Evolutionary conservation across 225 moss, liverwort and hornwort species (phyloP).

Genomic region (Rhytidiadelphus loreus): DNA sequence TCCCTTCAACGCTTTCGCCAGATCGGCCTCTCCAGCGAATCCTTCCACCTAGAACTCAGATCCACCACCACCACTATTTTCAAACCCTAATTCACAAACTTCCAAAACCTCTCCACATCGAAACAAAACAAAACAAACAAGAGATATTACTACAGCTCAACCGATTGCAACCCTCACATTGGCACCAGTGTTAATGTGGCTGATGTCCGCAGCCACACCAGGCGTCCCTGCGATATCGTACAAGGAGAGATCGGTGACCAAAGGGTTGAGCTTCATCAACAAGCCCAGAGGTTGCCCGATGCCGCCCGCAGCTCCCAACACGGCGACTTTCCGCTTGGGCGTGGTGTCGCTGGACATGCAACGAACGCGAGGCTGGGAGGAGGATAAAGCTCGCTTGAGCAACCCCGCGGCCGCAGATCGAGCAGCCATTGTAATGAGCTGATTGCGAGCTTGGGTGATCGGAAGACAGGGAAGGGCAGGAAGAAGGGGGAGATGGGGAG

Average conservation of each 20-base stretch:
- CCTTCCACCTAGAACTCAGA: constrained; percentile 28
- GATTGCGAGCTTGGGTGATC: background rate
- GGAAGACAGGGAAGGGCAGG: background rate
- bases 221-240: constrained; percentile 95
- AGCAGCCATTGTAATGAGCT: constrained; percentile 13
- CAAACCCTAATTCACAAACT: background rate
- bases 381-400: background rate
- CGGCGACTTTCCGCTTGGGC: constrained; percentile 76
- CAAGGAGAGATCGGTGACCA: constrained; percentile 77
- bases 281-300: constrained; percentile 85
- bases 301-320: constrained; percentile 91
- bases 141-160: background rate
- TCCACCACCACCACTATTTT: background rate
- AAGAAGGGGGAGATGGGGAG: background rate
- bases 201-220: constrained; percentile 82
- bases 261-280: constrained; percentile 87
- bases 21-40: constrained; percentile 44
- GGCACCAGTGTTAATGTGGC: constrained; percentile 87
- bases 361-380: constrained; percentile 2
- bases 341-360: constrained; percentile 13
- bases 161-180: constrained; percentile 22
- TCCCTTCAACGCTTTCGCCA: constrained; percentile 39
- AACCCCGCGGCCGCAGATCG: constrained; percentile 35
- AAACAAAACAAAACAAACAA: background rate
- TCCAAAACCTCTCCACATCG: background rate